Conservation (phyloP, 495 filamentous ascomycete genomes). For the Endocarpon pusillum region DNA sequence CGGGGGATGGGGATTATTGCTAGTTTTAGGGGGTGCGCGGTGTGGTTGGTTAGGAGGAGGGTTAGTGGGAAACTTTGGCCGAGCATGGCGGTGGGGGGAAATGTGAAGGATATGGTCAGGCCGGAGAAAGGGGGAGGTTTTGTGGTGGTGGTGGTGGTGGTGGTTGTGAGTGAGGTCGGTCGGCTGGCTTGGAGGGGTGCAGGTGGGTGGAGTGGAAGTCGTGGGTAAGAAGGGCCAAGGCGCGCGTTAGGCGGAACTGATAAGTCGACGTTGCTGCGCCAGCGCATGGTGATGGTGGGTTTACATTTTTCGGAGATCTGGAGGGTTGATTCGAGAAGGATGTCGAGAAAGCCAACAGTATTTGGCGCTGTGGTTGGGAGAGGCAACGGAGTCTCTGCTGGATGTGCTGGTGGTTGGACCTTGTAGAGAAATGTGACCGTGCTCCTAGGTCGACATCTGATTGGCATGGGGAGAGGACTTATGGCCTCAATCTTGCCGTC, state of each 20-base stretch:
- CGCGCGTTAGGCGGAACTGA: constrained; percentile 45
- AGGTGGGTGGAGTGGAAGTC: too few species aligned
- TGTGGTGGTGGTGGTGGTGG: constrained; percentile 33
- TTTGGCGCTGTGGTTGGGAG: constrained; percentile 26
- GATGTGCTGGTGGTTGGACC: constrained; percentile 47
- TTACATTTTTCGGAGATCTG: constrained; percentile 45
- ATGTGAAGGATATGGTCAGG: constrained; percentile 59
- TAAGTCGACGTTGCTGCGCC: constrained; percentile 73
- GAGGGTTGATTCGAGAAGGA: constrained; percentile 49
- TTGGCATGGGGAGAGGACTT: constrained; percentile 35
- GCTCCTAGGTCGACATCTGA: constrained; percentile 60
- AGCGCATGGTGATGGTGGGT: constrained; percentile 62
- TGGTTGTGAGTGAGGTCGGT: constrained; percentile 35
- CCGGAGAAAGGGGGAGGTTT: too few species aligned
- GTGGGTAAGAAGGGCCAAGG: too few species aligned
- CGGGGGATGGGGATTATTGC: constrained; percentile 65
- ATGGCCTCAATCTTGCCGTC: constrained; percentile 54
- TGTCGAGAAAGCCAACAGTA: constrained; percentile 36
- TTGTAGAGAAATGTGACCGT: constrained; percentile 75
- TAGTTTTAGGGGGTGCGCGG: constrained; percentile 49
- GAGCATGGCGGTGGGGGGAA: constrained; percentile 41
- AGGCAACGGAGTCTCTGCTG: constrained; percentile 29
- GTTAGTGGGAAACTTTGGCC: constrained; percentile 74
- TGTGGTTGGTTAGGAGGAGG: constrained; percentile 78
- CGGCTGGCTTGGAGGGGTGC: constrained; percentile 39